These are phyloP conservation scores for Bipolaris victoriae DNA, from an alignment of 2,329 filamentous ascomycete genomes.

Conservation along the genomic window DNA sequence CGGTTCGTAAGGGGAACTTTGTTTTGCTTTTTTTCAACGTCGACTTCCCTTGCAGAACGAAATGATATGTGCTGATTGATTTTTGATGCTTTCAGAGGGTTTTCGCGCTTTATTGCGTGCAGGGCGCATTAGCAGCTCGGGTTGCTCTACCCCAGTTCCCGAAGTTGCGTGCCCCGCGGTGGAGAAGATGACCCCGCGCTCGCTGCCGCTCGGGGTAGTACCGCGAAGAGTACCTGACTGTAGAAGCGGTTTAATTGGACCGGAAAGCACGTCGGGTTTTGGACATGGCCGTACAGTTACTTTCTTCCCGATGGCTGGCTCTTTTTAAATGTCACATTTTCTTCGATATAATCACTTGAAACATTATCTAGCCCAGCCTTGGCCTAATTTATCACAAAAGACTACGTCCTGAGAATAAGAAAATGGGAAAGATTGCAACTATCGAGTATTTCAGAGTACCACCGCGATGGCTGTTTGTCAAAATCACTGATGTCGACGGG, in stretches of 20 bases:
- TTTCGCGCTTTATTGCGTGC: slow-evolving; percentile 6
- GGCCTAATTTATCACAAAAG: not conserved
- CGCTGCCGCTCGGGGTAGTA: slow-evolving; percentile 25
- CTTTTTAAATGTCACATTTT: not conserved
- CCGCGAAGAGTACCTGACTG: slow-evolving; percentile 9
- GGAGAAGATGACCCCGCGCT: slow-evolving; percentile 35
- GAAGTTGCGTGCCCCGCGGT: slow-evolving; percentile 32
- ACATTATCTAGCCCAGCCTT: not conserved
- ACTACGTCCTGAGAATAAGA: not conserved
- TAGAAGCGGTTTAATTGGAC: slow-evolving; percentile 1
- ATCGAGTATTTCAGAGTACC: slow-evolving; percentile 78
- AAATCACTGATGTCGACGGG: slow-evolving; percentile 71
- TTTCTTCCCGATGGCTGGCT: not conserved
- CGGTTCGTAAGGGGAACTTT: slow-evolving; percentile 12
- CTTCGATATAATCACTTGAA: not conserved
- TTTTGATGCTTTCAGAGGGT: not conserved
- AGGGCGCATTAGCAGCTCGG: slow-evolving; percentile 31
- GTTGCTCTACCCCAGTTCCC: slow-evolving; percentile 30
- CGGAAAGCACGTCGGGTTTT: not conserved
- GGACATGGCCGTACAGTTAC: not conserved
- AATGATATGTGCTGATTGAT: not conserved
- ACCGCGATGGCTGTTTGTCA: slow-evolving; percentile 79
- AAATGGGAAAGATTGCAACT: slow-evolving; percentile 67
- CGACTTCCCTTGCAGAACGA: not conserved
- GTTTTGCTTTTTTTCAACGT: not conserved